phyloP scores from a whole-genome alignment of 805 yeast genomes.

The Suhomyces canberraensis region DNA sequence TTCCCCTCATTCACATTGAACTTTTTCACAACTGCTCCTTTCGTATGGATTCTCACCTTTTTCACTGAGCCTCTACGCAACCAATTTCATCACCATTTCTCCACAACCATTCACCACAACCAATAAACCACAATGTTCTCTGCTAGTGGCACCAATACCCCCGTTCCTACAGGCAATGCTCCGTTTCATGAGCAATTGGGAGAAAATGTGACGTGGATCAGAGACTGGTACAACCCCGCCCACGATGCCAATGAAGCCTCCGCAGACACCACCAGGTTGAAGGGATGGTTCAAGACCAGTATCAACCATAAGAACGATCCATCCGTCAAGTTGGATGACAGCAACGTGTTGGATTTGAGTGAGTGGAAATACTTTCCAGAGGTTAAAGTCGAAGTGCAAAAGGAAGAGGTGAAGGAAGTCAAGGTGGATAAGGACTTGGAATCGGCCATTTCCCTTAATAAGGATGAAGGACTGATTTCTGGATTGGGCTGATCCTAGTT shows the following conservation, averaged over 20 bases:
- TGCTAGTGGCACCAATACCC: constrained; percentile 17
- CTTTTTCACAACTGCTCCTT: too few relatives aligned
- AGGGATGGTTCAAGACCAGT: constrained; percentile 38
- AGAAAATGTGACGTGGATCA: constrained; percentile 34
- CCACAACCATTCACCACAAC: not conserved
- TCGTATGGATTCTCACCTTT: too few relatives aligned
- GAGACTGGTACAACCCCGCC: constrained; percentile 36
- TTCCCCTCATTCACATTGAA: too few relatives aligned
- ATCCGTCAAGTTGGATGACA: constrained; percentile 9
- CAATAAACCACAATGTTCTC: constrained; percentile 4
- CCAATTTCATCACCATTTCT: too few relatives aligned
- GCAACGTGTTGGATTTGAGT: constrained; percentile 46
- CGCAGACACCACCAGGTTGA: constrained; percentile 12
- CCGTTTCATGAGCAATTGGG: constrained; percentile 18
- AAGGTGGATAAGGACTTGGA: constrained; percentile 16
- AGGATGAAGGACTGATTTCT: constrained; percentile 24
- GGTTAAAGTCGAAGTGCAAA: constrained; percentile 3
- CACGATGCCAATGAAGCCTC: not conserved
- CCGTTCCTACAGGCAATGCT: constrained; percentile 3
- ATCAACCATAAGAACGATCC: constrained; percentile 14
- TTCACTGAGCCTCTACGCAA: too few relatives aligned
- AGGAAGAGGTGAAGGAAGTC: constrained; percentile 20
- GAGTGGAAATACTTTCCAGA: constrained; percentile 25
- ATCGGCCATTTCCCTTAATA: constrained; percentile 21
- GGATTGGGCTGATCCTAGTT: constrained; percentile 12